A percentile compares a stretch with the other conserved stretches of the same genome.
Conservation (phyloP, 352 stramenopile genomes). For the Phytopythium delawarense region DNA sequence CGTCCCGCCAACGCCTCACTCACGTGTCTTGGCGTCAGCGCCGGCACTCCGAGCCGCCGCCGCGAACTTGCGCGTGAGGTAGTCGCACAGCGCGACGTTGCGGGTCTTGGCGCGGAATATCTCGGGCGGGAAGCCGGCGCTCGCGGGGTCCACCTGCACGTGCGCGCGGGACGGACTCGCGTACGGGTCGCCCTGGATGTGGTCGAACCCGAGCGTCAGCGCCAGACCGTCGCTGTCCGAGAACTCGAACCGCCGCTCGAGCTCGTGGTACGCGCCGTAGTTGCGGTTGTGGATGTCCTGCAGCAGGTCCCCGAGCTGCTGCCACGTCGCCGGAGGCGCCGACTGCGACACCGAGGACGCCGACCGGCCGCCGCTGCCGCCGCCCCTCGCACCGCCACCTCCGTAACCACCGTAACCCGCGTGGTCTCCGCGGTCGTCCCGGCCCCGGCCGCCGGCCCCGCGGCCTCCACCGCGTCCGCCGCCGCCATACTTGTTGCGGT, state of each 20-base stretch:
- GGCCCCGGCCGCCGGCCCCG: conserved; percentile 14
- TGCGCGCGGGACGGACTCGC: conserved; percentile 93
- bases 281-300: conserved; percentile 68
- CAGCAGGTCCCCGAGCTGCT: conserved; percentile 40
- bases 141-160: conserved; percentile 68
- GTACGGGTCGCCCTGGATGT: conserved; percentile 95
- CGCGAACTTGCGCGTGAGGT: conserved; percentile 85
- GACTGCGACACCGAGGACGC: conserved; percentile 1
- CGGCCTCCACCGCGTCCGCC: conserved; percentile 31
- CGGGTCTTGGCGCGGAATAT: conserved; percentile 74
- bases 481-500: conserved; percentile 87
- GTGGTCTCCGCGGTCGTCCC: conserved; percentile 12
- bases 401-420: conserved; percentile 17
- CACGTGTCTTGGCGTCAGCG: conserved; percentile 53
- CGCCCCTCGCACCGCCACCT: conserved; percentile 10
- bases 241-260: conserved; percentile 55
- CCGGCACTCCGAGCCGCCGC: conserved; percentile 43
- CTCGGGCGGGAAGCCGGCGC: conserved; percentile 78
- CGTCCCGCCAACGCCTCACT: conserved; percentile 12
- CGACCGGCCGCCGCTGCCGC: conserved; percentile 9
- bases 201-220: conserved; percentile 90
- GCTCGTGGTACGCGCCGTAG: conserved; percentile 81
- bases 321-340: conserved; percentile 31
- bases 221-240: conserved; percentile 15
- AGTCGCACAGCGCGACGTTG: conserved; percentile 89